Evolutionary conservation across 768 basidiomycete genomes (phyloP).

Genomic region (Hypsizygus marmoreus): DNA sequence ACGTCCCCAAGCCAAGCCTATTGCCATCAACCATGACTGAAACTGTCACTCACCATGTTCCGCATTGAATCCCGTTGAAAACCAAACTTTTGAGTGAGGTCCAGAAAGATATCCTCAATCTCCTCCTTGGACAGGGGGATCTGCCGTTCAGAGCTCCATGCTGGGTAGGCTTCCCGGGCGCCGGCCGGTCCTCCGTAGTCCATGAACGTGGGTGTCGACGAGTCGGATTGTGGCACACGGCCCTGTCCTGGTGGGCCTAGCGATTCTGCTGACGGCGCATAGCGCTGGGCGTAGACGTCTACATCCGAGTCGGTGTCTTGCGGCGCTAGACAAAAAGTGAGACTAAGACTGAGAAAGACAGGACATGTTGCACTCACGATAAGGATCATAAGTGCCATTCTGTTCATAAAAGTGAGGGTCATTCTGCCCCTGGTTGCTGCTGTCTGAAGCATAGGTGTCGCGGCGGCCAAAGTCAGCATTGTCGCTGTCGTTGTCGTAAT

Average conservation of each 20-base stretch:
- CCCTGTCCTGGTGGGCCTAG: conserved; percentile 51
- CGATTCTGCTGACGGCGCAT: conserved; percentile 76
- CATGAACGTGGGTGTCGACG: conserved; percentile 72
- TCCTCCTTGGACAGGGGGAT: conserved; percentile 99
- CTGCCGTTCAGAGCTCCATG: conserved; percentile 89
- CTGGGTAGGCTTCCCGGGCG: conserved; percentile 85
- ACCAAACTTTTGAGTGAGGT: conserved; percentile 97
- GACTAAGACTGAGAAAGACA: conserved; percentile 6
- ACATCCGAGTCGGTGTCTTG: conserved; percentile 86
- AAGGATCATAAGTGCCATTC: conserved; percentile 60
- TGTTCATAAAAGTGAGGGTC: conserved; percentile 71
- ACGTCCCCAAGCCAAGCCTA: too few relatives aligned
- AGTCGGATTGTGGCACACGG: conserved; percentile 62
- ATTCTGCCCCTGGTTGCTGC: conserved; percentile 61
- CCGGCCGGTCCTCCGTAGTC: conserved; percentile 60
- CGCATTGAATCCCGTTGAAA: conserved; percentile 95
- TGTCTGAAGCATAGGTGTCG: conserved; percentile 72
- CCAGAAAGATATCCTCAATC: conserved; percentile 97
- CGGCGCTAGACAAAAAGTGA: conserved; percentile 48
- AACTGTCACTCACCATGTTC: conserved; percentile 88
- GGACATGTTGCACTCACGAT: conserved; percentile 43
- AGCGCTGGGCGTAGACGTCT: conserved; percentile 69
- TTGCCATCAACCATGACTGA: too few relatives aligned
- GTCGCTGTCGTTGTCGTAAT: conserved; percentile 80
- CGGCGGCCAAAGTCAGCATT: conserved; percentile 63